A percentile compares a stretch with the other conserved stretches of the same genome.
These are phyloP conservation scores for Talaromyces sp. DNA, from an alignment of 2,329 filamentous ascomycete genomes.

Conservation along the genomic window DNA sequence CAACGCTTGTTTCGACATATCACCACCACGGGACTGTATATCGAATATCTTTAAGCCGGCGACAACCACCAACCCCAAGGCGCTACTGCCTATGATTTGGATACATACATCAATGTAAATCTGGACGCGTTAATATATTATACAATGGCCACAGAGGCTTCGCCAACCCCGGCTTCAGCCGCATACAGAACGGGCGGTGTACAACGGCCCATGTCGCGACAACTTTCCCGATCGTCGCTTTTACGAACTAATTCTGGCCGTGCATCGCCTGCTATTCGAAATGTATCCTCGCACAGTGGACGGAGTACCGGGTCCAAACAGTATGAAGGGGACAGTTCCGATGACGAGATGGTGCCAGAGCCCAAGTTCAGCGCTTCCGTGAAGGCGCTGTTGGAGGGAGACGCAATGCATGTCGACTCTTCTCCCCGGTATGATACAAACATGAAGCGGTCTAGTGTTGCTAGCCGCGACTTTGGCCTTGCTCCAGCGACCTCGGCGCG, in stretches of 20 bases:
- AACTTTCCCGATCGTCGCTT: conserved; percentile 33
- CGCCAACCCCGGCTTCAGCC: conserved; percentile 34
- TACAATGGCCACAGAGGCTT: conserved; percentile 27
- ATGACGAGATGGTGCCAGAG: conserved; percentile 78
- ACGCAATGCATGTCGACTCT: conserved; percentile 52
- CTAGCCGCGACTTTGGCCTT: conserved; percentile 4
- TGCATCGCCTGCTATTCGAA: conserved; percentile 24
- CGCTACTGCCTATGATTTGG: conserved; percentile 4
- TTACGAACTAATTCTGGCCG: conserved; percentile 31
- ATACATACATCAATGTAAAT: conserved; percentile 12
- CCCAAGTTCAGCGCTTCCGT: conserved; percentile 91
- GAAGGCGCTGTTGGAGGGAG: conserved; percentile 68
- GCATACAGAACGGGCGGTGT: conserved; percentile 31
- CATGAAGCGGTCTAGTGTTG: conserved; percentile 22
- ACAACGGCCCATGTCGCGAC: conserved; percentile 31
- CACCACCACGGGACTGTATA: neutral
- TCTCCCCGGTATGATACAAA: conserved; percentile 40
- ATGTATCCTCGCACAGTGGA: conserved; percentile 18
- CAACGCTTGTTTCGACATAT: conserved; percentile 7
- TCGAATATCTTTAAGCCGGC: conserved; percentile 6
- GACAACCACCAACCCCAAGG: conserved; percentile 1
- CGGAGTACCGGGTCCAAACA: conserved; percentile 21
- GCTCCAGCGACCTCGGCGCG: conserved; percentile 19
- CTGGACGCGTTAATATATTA: conserved; percentile 10
- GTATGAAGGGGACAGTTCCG: conserved; percentile 73